Evolutionary conservation across 805 yeast genomes (phyloP), one percentile per base, ranked within the genome.

Genomic region (Candida ficus): DNA sequence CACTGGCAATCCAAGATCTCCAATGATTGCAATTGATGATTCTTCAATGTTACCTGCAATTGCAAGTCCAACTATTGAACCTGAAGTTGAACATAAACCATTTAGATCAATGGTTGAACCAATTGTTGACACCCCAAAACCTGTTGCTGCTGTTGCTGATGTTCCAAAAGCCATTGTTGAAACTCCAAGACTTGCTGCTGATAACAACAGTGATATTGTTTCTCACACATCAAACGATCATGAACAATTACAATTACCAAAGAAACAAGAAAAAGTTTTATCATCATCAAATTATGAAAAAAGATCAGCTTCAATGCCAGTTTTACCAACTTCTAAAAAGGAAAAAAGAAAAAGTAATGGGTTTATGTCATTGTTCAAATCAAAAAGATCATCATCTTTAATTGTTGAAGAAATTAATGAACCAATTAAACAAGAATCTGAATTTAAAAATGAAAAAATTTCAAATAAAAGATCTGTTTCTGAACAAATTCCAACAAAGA

Each of bases 231-330:
- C 35, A 10, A 19, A 20, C 8, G 22, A 25, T 23, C 16, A 13
- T 4, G 14, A 28, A 14, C 44, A 50, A 18, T 33, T 32, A 21
- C 44, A 43, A 4, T n/a, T 47, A 13, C 47, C 46, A 4, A 49
- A 46, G 38, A 39, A 42, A 9, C 2, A 33, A 26, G 26, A 41
- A 17, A 26, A 14, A 29, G 8, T 19, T 16, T 6, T 32, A 35
- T 29, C 33, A 34, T 42, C 47, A 8, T 37, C 41, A 26, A 48
- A 42, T 37, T 53, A 46, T 39, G 35, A 40, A n/a, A 42, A 49
- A 38, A 47, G 58, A 44, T 50, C 58, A 4, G 28, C 50, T 7
- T 53, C 57, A 13, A 42, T 55, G 43, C 58, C 59, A 11, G 50
- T 46, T 4, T 38, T 52, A 8, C 19, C 36, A 7, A 19, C 25